Percentiles rank a stretch among this genome's conserved stretches.
phyloP scores from a whole-genome alignment of 768 basidiomycete species.

The Macrocybe gigantea region DNA sequence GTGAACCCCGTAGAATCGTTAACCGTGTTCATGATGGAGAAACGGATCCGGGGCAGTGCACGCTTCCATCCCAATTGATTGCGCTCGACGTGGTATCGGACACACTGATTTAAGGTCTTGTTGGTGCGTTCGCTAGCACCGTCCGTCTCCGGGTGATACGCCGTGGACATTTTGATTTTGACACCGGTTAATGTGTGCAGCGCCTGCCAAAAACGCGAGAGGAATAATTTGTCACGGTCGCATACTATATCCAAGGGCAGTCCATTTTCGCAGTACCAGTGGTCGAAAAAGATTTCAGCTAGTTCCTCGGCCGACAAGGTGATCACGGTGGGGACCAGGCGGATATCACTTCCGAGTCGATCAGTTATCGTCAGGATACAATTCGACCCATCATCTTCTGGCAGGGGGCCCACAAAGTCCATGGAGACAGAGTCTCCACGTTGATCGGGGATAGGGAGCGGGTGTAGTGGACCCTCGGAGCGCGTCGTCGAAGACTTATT shows the following conservation, averaged over 20 bases:
- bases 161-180: conserved; percentile 27
- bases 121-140: conserved; percentile 27
- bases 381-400: conserved; percentile 18
- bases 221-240: too few relatives aligned
- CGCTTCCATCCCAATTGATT: conserved; percentile 30
- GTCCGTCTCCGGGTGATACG: conserved; percentile 34
- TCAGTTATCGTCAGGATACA: conserved; percentile 20
- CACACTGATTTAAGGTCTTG: conserved; percentile 24
- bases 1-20: conserved; percentile 26
- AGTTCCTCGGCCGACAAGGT: conserved; percentile 11
- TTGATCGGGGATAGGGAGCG: conserved; percentile 18
- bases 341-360: conserved; percentile 16
- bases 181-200: too few relatives aligned
- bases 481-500: conserved; percentile 17
- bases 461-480: conserved; percentile 20
- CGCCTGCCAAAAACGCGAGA: too few relatives aligned
- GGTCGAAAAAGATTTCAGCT: conserved; percentile 18
- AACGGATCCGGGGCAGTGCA: too few relatives aligned
- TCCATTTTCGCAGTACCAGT: conserved; percentile 28
- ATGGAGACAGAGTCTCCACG: conserved; percentile 17
- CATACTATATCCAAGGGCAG: conserved; percentile 21
- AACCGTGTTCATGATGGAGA: conserved; percentile 26
- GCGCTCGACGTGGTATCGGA: conserved; percentile 20
- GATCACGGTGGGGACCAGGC: conserved; percentile 3
- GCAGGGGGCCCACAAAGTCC: conserved; percentile 27